Evolutionary conservation across 2,329 filamentous ascomycete species (phyloP).

Genomic region (Talaromyces sp.): DNA sequence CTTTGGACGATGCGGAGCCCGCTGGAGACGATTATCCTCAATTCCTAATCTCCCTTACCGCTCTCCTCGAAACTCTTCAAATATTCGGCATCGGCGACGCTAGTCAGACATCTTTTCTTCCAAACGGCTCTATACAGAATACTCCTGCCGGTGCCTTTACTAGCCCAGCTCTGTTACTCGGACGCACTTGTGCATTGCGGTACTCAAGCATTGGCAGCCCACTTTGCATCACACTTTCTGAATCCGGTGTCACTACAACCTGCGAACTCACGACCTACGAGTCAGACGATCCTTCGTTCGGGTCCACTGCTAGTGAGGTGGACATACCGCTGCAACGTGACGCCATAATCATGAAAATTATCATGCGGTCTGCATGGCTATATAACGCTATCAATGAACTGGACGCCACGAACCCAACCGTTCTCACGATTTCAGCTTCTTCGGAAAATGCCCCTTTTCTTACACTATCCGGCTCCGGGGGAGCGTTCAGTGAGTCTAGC

Average conservation of each 20-base stretch:
- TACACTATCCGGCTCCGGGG: conserved; percentile 62
- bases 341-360: conserved; percentile 80
- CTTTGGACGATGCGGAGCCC: conserved; percentile 18
- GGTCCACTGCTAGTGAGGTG: conserved; percentile 24
- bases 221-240: conserved; percentile 79
- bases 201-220: conserved; percentile 71
- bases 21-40: conserved; percentile 49
- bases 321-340: conserved; percentile 80
- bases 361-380: conserved; percentile 64
- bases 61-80: conserved; percentile 87
- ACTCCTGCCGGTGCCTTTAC: conserved; percentile 67
- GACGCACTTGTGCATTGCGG: conserved; percentile 77
- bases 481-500: conserved; percentile 54
- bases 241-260: conserved; percentile 79
- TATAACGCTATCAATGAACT: conserved; percentile 51
- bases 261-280: conserved; percentile 88
- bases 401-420: conserved; percentile 62
- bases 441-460: conserved; percentile 62
- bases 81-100: conserved; percentile 76
- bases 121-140: conserved; percentile 63
- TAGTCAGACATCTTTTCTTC: conserved; percentile 62
- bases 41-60: conserved; percentile 82
- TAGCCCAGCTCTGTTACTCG: conserved; percentile 73
- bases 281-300: conserved; percentile 62
- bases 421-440: conserved; percentile 63